Conservation (phyloP, 805 yeast species). For the Kuraishia hungarica region DNA sequence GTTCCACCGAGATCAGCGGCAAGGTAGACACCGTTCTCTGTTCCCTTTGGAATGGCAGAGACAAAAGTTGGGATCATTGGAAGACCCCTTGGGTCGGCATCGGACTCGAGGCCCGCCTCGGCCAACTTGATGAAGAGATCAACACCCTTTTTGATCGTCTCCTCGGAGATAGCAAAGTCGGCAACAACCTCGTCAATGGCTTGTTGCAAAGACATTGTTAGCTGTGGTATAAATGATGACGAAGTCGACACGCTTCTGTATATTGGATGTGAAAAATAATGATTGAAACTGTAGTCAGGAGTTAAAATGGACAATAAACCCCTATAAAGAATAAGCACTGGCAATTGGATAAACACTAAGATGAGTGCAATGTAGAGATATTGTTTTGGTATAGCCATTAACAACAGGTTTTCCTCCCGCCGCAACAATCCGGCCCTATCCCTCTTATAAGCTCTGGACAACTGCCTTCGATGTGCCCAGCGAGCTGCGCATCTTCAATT, state of each 20-base stretch:
- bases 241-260: not conserved
- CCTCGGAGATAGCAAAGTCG: conserved; percentile 32
- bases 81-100: conserved; percentile 36
- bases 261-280: not conserved
- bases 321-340: not conserved
- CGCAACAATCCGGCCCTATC: not conserved
- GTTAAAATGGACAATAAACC: not conserved
- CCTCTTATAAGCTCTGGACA: not conserved
- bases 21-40: conserved; percentile 70
- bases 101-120: conserved; percentile 46
- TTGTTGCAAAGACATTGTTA: conserved; percentile 2
- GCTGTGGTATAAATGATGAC: not conserved
- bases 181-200: conserved; percentile 19
- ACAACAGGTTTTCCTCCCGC: not conserved
- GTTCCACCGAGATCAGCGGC: conserved; percentile 98
- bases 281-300: not conserved
- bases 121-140: conserved; percentile 52
- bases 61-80: conserved; percentile 95
- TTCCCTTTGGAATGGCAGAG: conserved; percentile 77
- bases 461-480: not conserved
- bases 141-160: conserved; percentile 36
- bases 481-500: not conserved
- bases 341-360: not conserved
- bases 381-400: not conserved
- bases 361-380: not conserved